A percentile compares a stretch with the other conserved stretches of the same genome.
Evolutionary conservation across 495 filamentous ascomycete genomes (phyloP).

Genomic region (Hyaloscypha finlandica): DNA sequence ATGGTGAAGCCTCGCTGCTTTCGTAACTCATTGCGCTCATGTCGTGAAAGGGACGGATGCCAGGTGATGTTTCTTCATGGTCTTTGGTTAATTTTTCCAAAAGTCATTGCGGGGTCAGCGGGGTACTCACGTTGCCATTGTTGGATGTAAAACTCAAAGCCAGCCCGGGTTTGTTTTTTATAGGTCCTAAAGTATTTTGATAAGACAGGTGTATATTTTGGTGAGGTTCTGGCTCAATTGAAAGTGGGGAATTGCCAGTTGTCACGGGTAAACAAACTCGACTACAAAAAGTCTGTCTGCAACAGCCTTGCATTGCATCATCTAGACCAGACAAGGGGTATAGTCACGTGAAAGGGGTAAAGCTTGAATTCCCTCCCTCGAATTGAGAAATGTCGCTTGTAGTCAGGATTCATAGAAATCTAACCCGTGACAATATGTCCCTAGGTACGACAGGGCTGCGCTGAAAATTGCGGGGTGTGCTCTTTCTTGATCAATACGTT

Average conservation of each 20-base stretch:
- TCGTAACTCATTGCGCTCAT: slow-evolving; percentile 77
- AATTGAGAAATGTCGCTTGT: no score
- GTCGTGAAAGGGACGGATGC: slow-evolving; percentile 86
- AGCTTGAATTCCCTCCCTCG: no score
- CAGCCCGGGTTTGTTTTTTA: not conserved
- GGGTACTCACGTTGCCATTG: slow-evolving; percentile 39
- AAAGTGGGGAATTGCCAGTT: not conserved
- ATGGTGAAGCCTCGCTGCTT: slow-evolving; percentile 90
- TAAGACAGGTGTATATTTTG: not conserved
- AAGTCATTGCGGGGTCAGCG: slow-evolving; percentile 27
- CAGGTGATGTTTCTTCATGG: slow-evolving; percentile 90
- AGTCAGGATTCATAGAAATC: no score
- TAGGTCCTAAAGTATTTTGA: not conserved
- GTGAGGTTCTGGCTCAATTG: not conserved
- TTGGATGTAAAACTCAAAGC: not conserved
- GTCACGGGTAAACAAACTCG: not conserved
- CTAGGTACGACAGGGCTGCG: no score
- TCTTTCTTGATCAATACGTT: no score
- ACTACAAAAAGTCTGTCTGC: not conserved
- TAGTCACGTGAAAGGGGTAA: not conserved
- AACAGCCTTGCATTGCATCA: not conserved
- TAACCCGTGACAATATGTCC: no score
- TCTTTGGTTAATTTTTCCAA: slow-evolving; percentile 26
- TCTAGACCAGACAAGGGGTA: not conserved
- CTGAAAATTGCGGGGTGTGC: no score